Percentiles rank a stretch among this genome's conserved stretches.
Conservation (phyloP, 495 filamentous ascomycete species). For the Pseudoneurospora amorphoporcata region DNA sequence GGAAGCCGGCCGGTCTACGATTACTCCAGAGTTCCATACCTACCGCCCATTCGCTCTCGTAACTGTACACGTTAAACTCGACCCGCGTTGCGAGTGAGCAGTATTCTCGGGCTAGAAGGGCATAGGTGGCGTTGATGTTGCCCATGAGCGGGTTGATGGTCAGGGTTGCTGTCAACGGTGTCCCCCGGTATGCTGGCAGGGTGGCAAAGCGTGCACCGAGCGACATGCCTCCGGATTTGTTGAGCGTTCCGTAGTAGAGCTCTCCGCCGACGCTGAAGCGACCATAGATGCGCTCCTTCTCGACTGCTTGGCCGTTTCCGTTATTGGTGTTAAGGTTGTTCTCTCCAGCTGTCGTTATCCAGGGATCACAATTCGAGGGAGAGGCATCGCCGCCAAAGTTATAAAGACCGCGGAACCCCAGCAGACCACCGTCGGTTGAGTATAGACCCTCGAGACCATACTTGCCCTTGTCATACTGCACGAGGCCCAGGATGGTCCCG, state of each 20-base stretch:
- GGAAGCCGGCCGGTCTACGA: slow-evolving; percentile 29
- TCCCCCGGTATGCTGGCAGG: slow-evolving; percentile 70
- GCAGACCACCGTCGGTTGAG: slow-evolving; percentile 80
- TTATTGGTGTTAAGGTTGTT: slow-evolving; percentile 12
- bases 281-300: slow-evolving; percentile 46
- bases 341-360: slow-evolving; percentile 4
- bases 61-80: slow-evolving; percentile 96
- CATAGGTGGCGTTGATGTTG: slow-evolving; percentile 79
- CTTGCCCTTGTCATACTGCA: slow-evolving; percentile 81
- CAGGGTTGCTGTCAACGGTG: slow-evolving; percentile 85
- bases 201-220: slow-evolving; percentile 83
- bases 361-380: slow-evolving; percentile 16
- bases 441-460: slow-evolving; percentile 87
- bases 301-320: slow-evolving; percentile 4
- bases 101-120: slow-evolving; percentile 70
- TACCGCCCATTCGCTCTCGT: slow-evolving; percentile 85
- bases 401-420: slow-evolving; percentile 82
- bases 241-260: slow-evolving; percentile 85
- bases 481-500: slow-evolving; percentile 63
- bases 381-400: slow-evolving; percentile 84
- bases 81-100: slow-evolving; percentile 80
- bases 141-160: slow-evolving; percentile 91
- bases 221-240: slow-evolving; percentile 74
- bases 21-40: slow-evolving; percentile 84
- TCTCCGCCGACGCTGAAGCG: slow-evolving; percentile 80